Percentiles rank a stretch among this genome's conserved stretches.
phyloP scores from a whole-genome alignment of 2,329 filamentous ascomycete species.

The Aspergillus fructus region DNA sequence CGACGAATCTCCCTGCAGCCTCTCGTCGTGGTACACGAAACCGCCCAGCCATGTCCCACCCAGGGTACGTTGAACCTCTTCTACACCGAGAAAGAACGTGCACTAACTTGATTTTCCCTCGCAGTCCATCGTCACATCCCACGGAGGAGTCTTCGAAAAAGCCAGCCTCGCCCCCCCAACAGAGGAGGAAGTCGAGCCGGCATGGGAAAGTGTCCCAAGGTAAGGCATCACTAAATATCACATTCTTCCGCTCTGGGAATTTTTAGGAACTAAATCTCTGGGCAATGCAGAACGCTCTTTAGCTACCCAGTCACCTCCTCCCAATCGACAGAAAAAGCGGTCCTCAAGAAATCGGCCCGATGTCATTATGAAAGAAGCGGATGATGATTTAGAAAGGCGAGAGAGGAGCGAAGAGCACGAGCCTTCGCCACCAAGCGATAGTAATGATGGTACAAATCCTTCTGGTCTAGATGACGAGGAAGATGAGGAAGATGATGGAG shows the following conservation, averaged over 20 bases:
- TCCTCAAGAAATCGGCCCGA: conserved; percentile 60
- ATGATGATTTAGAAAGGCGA: conserved; percentile 50
- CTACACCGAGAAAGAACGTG: conserved; percentile 14
- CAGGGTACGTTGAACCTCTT: conserved; percentile 33
- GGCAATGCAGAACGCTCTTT: conserved; percentile 33
- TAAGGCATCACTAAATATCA: conserved; percentile 24
- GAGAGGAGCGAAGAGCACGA: conserved; percentile 53
- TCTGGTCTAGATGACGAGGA: conserved; percentile 57
- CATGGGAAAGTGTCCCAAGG: conserved; percentile 65
- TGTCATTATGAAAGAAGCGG: conserved; percentile 68
- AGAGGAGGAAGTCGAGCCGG: conserved; percentile 71
- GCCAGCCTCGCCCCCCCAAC: conserved; percentile 58
- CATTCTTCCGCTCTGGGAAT: neutral
- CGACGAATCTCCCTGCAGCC: conserved; percentile 39
- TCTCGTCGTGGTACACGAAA: conserved; percentile 43
- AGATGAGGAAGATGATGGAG: conserved; percentile 58
- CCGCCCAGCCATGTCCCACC: conserved; percentile 42
- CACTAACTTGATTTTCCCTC: conserved; percentile 19
- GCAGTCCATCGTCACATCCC: conserved; percentile 63
- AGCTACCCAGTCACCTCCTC: conserved; percentile 33
- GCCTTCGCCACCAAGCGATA: conserved; percentile 61
- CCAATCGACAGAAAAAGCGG: conserved; percentile 55
- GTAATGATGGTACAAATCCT: conserved; percentile 60
- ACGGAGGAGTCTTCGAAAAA: conserved; percentile 61
- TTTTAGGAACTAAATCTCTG: conserved; percentile 4